These are phyloP conservation scores for Fusarium redolens DNA, from an alignment of 2,329 filamentous ascomycete species.

Conservation along the genomic window DNA sequence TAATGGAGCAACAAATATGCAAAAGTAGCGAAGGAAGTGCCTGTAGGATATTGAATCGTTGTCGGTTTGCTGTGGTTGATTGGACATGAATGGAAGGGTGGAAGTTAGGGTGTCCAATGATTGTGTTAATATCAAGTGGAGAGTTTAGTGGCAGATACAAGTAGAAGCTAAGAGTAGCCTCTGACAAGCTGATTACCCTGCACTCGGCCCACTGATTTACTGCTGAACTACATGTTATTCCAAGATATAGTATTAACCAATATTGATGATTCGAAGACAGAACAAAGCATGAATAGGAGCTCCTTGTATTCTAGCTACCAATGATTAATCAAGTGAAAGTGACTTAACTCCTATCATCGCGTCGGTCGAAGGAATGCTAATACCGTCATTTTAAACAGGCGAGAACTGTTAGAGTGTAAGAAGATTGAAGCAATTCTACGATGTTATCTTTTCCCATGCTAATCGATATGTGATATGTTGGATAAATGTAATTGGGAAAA, in stretches of 20 bases:
- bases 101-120: conserved; percentile 25
- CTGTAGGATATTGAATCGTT: conserved; percentile 3
- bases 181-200: conserved; percentile 4
- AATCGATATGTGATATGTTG: too few relatives aligned
- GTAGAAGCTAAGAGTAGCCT: not conserved
- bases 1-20: conserved; percentile 20
- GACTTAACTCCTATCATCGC: not conserved
- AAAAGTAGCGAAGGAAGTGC: conserved; percentile 20
- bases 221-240: not conserved
- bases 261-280: not conserved
- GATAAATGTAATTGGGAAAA: not conserved
- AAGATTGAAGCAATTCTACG: not conserved
- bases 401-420: too few relatives aligned
- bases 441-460: fast-evolving
- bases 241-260: not conserved
- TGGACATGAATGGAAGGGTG: conserved; percentile 22
- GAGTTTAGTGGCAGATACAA: conserved; percentile 8
- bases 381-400: not conserved
- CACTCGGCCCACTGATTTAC: not conserved
- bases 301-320: not conserved
- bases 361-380: not conserved
- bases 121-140: conserved; percentile 21
- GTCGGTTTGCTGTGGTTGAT: conserved; percentile 22
- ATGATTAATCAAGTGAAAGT: not conserved
- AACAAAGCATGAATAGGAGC: not conserved